Percentiles rank a stretch among this genome's conserved stretches.
phyloP scores from a whole-genome alignment of 129 eudicot species.

The Smallanthus sonchifolius region DNA sequence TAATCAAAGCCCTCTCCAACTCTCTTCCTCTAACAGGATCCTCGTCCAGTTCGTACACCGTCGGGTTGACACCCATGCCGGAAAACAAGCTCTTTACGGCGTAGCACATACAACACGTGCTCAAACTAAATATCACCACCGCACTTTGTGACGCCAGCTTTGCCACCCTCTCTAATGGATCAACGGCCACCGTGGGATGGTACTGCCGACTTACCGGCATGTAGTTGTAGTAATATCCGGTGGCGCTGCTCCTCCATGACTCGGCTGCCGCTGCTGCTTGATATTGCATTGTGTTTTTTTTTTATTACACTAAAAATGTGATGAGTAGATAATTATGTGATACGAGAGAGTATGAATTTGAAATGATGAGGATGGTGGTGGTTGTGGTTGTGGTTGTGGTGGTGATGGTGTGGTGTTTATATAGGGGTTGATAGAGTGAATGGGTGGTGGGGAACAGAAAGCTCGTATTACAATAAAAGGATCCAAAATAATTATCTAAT shows the following conservation, averaged over 20 bases:
- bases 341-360: neutral
- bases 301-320: neutral
- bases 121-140: slow-evolving; percentile 78
- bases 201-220: slow-evolving; percentile 31
- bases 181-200: slow-evolving; percentile 23
- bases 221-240: slow-evolving; percentile 27
- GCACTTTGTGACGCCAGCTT: slow-evolving; percentile 66
- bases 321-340: slow-evolving; percentile 7
- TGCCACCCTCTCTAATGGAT: slow-evolving; percentile 60
- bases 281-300: slow-evolving; percentile 35
- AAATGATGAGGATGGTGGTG: slow-evolving; percentile 23
- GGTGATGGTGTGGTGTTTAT: slow-evolving; percentile 23
- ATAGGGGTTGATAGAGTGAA: slow-evolving; percentile 22
- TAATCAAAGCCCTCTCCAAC: slow-evolving; percentile 51
- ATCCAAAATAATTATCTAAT: neutral
- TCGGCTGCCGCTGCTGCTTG: slow-evolving; percentile 21
- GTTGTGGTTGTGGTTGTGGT: neutral
- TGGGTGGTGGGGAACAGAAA: slow-evolving; percentile 17
- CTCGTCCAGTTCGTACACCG: slow-evolving; percentile 75
- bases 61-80: slow-evolving; percentile 76
- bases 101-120: slow-evolving; percentile 82
- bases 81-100: slow-evolving; percentile 77
- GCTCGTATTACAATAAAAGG: slow-evolving; percentile 23
- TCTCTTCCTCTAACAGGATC: slow-evolving; percentile 50
- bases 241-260: slow-evolving; percentile 20